phyloP scores from a whole-genome alignment of 495 filamentous ascomycete genomes.

The Aspergillus olivimuriae region DNA sequence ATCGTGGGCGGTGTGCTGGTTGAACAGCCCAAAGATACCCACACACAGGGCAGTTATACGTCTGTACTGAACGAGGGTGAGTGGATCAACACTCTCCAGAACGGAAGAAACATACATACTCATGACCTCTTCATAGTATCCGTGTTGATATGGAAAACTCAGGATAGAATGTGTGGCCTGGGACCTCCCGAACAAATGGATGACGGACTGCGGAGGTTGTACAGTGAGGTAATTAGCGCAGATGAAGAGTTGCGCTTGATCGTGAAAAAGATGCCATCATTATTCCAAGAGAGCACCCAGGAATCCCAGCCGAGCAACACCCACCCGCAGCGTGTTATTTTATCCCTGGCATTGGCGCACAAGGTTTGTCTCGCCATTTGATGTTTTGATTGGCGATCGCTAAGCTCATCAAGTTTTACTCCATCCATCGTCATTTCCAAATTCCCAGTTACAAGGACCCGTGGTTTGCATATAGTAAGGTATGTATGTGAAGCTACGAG shows the following conservation, averaged over 20 bases:
- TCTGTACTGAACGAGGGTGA: conserved; percentile 6
- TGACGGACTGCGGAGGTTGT: conserved; percentile 1
- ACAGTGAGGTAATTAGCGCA: conserved; percentile 7
- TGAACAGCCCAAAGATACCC: background rate
- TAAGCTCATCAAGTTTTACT: conserved; percentile 5
- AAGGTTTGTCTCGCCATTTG: background rate
- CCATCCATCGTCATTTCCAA: conserved; percentile 12
- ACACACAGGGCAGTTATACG: conserved; percentile 8
- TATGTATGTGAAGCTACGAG: background rate
- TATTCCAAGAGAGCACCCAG: background rate
- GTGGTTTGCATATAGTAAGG: conserved; percentile 13
- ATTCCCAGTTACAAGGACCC: conserved; percentile 9
- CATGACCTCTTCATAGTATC: no score
- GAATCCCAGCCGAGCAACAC: background rate
- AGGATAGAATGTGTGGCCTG: conserved; percentile 6
- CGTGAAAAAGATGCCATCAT: conserved; percentile 4
- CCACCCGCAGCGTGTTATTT: background rate
- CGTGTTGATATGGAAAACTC: conserved; percentile 9
- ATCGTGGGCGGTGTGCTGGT: background rate
- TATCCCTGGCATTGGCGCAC: background rate
- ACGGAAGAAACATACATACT: no score
- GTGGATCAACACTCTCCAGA: no score
- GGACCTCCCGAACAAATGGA: background rate
- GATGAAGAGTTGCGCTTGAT: conserved; percentile 5
- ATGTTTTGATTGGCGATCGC: background rate